Evolutionary conservation across 2,329 filamentous ascomycete species (phyloP).

Genomic region (Hymenotorrendiella dingleyae): DNA sequence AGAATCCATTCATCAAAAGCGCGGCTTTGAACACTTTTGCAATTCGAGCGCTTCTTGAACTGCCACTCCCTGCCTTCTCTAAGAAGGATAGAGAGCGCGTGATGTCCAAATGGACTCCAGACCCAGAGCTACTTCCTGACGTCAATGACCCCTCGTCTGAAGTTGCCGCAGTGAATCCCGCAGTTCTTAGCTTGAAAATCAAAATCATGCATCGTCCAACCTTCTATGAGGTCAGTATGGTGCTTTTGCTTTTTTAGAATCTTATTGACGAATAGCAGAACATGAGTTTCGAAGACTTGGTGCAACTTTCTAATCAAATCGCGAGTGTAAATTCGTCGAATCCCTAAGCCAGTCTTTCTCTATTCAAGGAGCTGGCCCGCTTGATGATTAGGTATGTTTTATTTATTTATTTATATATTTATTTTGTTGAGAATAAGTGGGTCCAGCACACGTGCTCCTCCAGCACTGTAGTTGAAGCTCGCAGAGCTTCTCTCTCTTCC

Average conservation of each 20-base stretch:
- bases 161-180: conserved; percentile 18
- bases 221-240: conserved; percentile 39
- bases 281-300: conserved; percentile 35
- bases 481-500: too few species aligned
- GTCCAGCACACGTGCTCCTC: too few species aligned
- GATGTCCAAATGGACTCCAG: conserved; percentile 30
- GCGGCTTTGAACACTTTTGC: conserved; percentile 20
- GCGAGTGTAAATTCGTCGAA: conserved; percentile 6
- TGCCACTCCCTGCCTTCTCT: conserved; percentile 34
- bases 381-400: conserved; percentile 23
- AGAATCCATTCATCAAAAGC: conserved; percentile 16
- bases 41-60: conserved; percentile 19
- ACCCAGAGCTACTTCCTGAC: too few species aligned
- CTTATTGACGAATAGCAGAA: conserved; percentile 12
- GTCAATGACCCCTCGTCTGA: too few species aligned
- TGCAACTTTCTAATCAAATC: conserved; percentile 27
- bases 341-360: conserved; percentile 10
- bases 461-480: too few species aligned
- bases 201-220: conserved; percentile 47
- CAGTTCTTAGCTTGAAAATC: conserved; percentile 39
- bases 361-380: conserved; percentile 24
- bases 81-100: conserved; percentile 40
- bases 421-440: too few species aligned
- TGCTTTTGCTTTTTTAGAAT: background rate
- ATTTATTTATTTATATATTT: too few species aligned